A percentile compares a stretch with the other conserved stretches of the same genome.
phyloP scores from a whole-genome alignment of 805 yeast genomes.

The Wickerhamiella slavikovae region DNA sequence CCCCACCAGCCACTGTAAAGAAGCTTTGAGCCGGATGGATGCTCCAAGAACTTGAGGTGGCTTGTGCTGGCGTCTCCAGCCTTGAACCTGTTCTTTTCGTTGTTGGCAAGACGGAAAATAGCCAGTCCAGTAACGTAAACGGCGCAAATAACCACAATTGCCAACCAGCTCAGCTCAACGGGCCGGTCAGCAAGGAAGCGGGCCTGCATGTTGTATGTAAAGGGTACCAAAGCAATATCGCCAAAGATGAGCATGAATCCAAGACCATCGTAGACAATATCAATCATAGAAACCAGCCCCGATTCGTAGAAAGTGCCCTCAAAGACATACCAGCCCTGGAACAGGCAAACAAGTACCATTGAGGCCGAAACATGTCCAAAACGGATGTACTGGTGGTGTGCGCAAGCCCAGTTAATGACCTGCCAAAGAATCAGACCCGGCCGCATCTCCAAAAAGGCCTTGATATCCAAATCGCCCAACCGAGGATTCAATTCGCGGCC shows the following conservation, averaged over 20 bases:
- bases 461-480: slow-evolving; percentile 66
- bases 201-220: slow-evolving; percentile 72
- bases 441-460: slow-evolving; percentile 78
- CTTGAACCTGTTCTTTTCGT: slow-evolving; percentile 68
- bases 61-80: slow-evolving; percentile 43
- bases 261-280: slow-evolving; percentile 87
- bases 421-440: slow-evolving; percentile 88
- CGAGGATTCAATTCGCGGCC: slow-evolving; percentile 94
- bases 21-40: slow-evolving; percentile 60
- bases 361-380: slow-evolving; percentile 49
- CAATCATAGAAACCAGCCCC: slow-evolving; percentile 86
- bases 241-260: slow-evolving; percentile 95
- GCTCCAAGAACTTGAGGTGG: slow-evolving; percentile 47
- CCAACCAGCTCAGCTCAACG: slow-evolving; percentile 28
- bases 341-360: slow-evolving; percentile 38
- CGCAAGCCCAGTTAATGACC: slow-evolving; percentile 51
- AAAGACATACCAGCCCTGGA: slow-evolving; percentile 67
- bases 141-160: slow-evolving; percentile 22
- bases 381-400: slow-evolving; percentile 57
- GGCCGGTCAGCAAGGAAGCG: slow-evolving; percentile 55
- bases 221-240: slow-evolving; percentile 81
- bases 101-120: slow-evolving; percentile 68
- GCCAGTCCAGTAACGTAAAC: slow-evolving; percentile 47
- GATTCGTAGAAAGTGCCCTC: slow-evolving; percentile 88
- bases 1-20: slow-evolving; percentile 95